Evolutionary conservation across 306 rosid species (phyloP).

Genomic region (Lupinus albus): DNA sequence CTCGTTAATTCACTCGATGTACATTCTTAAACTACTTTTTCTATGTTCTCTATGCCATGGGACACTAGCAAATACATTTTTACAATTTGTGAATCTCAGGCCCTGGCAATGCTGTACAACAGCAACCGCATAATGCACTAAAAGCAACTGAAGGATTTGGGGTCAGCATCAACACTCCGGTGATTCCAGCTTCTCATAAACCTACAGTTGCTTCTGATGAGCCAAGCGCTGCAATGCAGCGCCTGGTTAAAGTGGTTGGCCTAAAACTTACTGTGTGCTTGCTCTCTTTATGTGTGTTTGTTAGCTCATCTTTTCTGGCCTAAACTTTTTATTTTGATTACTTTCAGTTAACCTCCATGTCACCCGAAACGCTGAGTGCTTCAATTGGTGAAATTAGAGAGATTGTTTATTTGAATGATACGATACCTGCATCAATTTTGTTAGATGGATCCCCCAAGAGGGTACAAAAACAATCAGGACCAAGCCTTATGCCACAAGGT

Average conservation of each 20-base stretch:
- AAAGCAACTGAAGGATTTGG: conserved; percentile 20
- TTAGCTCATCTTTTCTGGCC: not conserved
- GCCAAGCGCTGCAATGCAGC: conserved; percentile 38
- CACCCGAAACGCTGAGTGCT: conserved; percentile 36
- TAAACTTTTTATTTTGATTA: conserved; percentile 3
- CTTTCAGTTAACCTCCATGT: conserved; percentile 41
- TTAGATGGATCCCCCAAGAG: not conserved
- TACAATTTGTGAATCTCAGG: conserved; percentile 20
- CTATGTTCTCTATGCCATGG: conserved; percentile 19
- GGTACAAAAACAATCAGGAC: conserved; percentile 19
- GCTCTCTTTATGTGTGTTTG: not conserved
- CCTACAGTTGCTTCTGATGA: conserved; percentile 21
- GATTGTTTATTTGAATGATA: conserved; percentile 31
- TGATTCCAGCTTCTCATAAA: conserved; percentile 27
- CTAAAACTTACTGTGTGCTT: conserved; percentile 22
- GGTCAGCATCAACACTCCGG: not conserved
- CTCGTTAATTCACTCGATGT: conserved; percentile 17
- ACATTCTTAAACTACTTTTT: conserved; percentile 4
- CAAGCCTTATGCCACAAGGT: conserved; percentile 1
- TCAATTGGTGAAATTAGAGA: conserved; percentile 27
- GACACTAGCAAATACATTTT: conserved; percentile 23
- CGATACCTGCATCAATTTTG: not conserved
- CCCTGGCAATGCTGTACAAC: conserved; percentile 17
- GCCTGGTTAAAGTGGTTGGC: conserved; percentile 42
- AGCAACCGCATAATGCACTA: not conserved